Evolutionary conservation across 225 moss, liverwort and hornwort genomes (phyloP).

Genomic region (Bryoerythrophyllum caledonicum): DNA sequence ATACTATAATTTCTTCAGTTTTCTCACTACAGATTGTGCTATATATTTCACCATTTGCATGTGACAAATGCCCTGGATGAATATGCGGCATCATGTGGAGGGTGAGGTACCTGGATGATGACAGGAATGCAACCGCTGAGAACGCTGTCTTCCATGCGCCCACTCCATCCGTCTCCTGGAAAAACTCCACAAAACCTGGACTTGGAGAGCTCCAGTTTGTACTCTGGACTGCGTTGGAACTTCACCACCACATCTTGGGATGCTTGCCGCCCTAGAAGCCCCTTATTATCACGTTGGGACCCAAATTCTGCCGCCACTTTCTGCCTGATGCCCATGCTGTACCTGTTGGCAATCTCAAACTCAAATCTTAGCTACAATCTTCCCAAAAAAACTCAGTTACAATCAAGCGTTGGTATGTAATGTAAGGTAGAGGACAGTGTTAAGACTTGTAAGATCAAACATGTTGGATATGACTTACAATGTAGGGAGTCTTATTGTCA

Average conservation of each 20-base stretch:
- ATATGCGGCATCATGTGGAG: not conserved
- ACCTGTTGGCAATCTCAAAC: constrained; percentile 52
- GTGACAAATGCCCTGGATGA: too few relatives aligned
- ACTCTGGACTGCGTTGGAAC: constrained; percentile 25
- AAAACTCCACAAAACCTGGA: constrained; percentile 77
- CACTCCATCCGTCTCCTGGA: constrained; percentile 91
- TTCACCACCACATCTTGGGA: constrained; percentile 59
- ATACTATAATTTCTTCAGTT: too few relatives aligned
- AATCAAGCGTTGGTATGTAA: not conserved
- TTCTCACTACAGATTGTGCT: not conserved
- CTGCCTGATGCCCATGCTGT: constrained; percentile 82
- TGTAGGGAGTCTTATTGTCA: too few relatives aligned
- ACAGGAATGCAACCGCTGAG: constrained; percentile 78
- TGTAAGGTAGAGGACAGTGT: too few relatives aligned
- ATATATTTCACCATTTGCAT: too few relatives aligned
- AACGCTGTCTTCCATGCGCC: constrained; percentile 81
- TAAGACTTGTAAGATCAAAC: too few relatives aligned
- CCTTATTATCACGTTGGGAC: constrained; percentile 42
- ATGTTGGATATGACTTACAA: too few relatives aligned
- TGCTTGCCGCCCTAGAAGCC: constrained; percentile 41
- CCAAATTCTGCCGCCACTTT: constrained; percentile 61
- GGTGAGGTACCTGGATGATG: constrained; percentile 55
- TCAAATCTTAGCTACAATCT: not conserved
- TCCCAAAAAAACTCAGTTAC: too few relatives aligned
- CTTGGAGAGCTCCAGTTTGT: constrained; percentile 53